Evolutionary conservation across 2,329 filamentous ascomycete genomes (phyloP), one percentile per base, ranked within the genome.

Genomic region (Fusarium sp.): DNA sequence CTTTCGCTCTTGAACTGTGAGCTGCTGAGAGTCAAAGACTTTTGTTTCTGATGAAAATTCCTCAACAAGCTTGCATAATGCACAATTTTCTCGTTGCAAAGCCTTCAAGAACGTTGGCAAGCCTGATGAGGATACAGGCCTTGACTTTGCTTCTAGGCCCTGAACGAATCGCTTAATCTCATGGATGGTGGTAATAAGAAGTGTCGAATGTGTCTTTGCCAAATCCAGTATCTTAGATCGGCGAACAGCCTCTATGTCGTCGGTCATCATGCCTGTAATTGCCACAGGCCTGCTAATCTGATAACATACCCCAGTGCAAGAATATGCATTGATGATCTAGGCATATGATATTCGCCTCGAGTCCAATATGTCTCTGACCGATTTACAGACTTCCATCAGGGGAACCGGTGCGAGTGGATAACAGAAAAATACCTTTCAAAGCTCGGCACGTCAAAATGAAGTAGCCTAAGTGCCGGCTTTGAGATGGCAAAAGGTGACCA

Each of bases 191-290:
- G 46, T 25, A 22, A 18, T 11, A n/a, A 70, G 51, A 25, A 60
- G 30, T n/a, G 41, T 45, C 20, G 51, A 67, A 14, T 67, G 53
- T 6, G 37, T 60, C 42, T 40, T 59, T 41, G 72, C 70, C 13
- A 61, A 64, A 46, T 74, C 67, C 11, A 72, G 51, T 49, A 74
- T 61, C 30, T 47, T 67, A 32, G 45, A 59, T 37, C 44, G 71
- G 14, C 48, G 65, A 22, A 60, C 22, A 47, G 52, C 25, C 25
- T 64, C 60, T 27, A 42, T 51, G n/a, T 45, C 32, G n/a, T 53
- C 40, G 29, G 34, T 29, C 67, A 65, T 68, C 22, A 59, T 42
- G 42, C 25, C 40, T 24, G 34, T 37, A 37, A 37, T n/a, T 37
- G 18, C 34, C 34, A 37, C 34, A 37, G 18, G 34, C 34, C 34